Evolutionary conservation across 1,284 basidiomycete species (phyloP), one percentile per base, ranked within the genome.

Genomic region (Puccinia horiana): DNA sequence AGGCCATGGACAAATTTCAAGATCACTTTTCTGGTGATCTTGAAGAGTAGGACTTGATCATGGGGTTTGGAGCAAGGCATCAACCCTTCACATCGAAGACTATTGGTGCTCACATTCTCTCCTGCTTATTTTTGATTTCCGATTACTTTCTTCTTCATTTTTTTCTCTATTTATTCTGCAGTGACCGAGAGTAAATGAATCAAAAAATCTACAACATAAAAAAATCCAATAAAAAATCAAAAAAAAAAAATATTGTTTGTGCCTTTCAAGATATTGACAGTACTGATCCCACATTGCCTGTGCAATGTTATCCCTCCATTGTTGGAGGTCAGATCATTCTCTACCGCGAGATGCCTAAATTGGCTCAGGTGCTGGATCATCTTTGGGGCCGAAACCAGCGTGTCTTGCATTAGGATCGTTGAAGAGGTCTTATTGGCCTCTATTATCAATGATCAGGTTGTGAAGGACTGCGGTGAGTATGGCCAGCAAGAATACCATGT

Each of bases 211-310:
- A n/a, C 26, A 12, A 58, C n/a, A 58, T 8, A 14, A 67, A 42
- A 32, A 63, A 47, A 8, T 18, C 14, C 12, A n/a, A 65, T 35
- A 65, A 42, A 16, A 70, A n/a, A n/a, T n/a, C n/a, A n/a, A 49
- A 40, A 67, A 16, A 14, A 26, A 5, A 70, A 70, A 6, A 26
- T 18, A n/a, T 52, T 29, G 20, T 67, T 8, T 23, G 35, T 40
- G 32, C 23, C 16, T 4, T 52, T 11, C 49, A 2, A 42, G 2
- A n/a, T 67, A 67, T n/a, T 3, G 12, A 35, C 35, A 20, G 23
- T 67, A 67, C 40, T 67, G 63, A n/a, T 3, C 40, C 63, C 63
- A 67, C 63, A 67, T 67, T n/a, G n/a, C n/a, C 35, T 67, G 63
- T 6, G 63, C 63, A 40, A 67, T 40, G 4, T 9, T 4, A 42